Base-by-base conservation (phyloP, 495 filamentous ascomycete species). In the Glarea lozoyensis region DNA sequence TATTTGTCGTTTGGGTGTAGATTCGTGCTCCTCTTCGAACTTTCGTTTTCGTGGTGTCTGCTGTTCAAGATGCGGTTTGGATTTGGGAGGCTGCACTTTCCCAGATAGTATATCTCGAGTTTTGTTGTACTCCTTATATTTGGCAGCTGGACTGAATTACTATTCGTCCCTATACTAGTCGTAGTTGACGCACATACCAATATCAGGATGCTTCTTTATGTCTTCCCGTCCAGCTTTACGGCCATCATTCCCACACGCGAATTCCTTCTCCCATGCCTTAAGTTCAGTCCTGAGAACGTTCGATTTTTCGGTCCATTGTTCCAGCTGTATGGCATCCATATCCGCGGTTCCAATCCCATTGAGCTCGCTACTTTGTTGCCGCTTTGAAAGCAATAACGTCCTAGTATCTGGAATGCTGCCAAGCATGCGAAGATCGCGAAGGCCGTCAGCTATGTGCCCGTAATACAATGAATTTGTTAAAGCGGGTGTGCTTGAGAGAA, bases 61-160 rank as follows among this genome's bases (percentile, higher is more conserved):
- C 52, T 33, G 53, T 40, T 32, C 10, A n/a, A n/a, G n/a, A n/a
- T n/a, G n/a, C 22, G 47, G 13, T 54, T 55, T n/a, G 44, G 50
- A 44, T 37, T 54, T 13, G 52, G 60, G 45, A 56, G 62, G 57
- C 38, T 56, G 50, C 35, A 62, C 43, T 55, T 74, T 74, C 35
- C 71, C 66, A 18, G 75, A 58, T 36, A 75, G 58, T 37, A 79
- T 65, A 37, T 79, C 74, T 42, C 86, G 79, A 16, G 87, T 52
- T 42, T 77, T 81, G 47, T 76, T 78, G 67, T 97, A 98, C 48
- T 86, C 78, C 54, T 89, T 94, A 63, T 98, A 96, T 65, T 96
- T 95, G 1, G 73, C 67, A 29, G 86, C 88, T 93, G 48, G 23
- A 49, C 18, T 6, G n/a, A n/a, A n/a, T n/a, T n/a, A n/a, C n/a